phyloP scores from a whole-genome alignment of 2,329 filamentous ascomycete species.

The Colletotrichum sp. region DNA sequence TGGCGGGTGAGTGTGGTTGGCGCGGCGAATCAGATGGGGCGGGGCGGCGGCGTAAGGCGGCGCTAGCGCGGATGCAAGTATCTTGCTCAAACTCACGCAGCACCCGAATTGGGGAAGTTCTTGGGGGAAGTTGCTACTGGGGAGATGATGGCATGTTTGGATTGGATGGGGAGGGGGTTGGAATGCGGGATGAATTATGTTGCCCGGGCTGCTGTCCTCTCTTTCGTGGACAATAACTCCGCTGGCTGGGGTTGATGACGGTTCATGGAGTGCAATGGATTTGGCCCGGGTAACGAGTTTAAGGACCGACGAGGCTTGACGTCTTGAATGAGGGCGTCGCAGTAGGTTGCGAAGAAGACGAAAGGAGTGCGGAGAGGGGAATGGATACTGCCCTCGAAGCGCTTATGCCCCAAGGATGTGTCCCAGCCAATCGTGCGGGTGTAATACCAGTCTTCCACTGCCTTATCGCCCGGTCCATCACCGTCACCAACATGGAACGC shows the following conservation, averaged over 20 bases:
- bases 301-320: not conserved
- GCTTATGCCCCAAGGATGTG: fast-evolving
- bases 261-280: not conserved
- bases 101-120: not conserved
- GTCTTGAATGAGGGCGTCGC: fast-evolving
- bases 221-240: too few relatives aligned
- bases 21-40: slow-evolving; percentile 12
- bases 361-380: too few relatives aligned
- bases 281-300: not conserved
- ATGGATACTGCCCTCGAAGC: not conserved
- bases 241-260: too few relatives aligned
- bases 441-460: not conserved
- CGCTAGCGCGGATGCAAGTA: slow-evolving; percentile 22
- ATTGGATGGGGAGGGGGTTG: not conserved
- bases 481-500: fast-evolving
- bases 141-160: not conserved
- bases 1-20: not conserved
- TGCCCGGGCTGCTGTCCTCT: not conserved
- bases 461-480: fast-evolving
- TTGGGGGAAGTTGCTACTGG: not conserved
- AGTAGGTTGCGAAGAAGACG: not conserved
- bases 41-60: not conserved
- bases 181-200: not conserved
- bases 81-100: slow-evolving; percentile 24
- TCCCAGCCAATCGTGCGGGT: not conserved